Evolutionary conservation across 2,329 filamentous ascomycete genomes (phyloP).

Genomic region (Colletotrichum musae): DNA sequence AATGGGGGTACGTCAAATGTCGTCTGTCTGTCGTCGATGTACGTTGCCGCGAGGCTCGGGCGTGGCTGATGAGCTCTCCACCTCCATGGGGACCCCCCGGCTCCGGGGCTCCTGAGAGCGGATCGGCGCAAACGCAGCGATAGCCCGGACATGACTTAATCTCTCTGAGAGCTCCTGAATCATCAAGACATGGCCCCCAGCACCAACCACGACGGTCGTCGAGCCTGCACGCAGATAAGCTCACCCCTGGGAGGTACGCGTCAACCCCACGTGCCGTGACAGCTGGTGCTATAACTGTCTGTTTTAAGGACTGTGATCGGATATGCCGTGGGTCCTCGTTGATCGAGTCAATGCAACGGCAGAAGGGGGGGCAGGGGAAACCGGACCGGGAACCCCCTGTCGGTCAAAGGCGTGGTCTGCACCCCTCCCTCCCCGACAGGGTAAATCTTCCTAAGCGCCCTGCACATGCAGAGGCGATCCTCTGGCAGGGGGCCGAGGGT

Average conservation of each 20-base stretch:
- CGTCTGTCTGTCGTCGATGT: constrained; percentile 15
- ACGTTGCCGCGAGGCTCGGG: constrained; percentile 11
- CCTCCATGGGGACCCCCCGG: constrained; percentile 16
- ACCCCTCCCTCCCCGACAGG: not conserved
- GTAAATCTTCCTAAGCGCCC: constrained; percentile 8
- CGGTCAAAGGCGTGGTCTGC: constrained; percentile 7
- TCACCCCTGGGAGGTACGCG: constrained; percentile 24
- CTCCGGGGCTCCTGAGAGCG: constrained; percentile 6
- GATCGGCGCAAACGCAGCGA: constrained; percentile 29
- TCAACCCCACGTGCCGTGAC: constrained; percentile 36
- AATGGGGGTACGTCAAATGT: constrained; percentile 20
- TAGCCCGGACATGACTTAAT: constrained; percentile 24
- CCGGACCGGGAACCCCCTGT: constrained; percentile 17
- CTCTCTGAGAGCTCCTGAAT: constrained; percentile 36
- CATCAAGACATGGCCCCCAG: constrained; percentile 8
- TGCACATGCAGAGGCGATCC: constrained; percentile 32
- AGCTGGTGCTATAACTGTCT: constrained; percentile 24
- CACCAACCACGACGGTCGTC: not conserved
- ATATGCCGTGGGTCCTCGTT: constrained; percentile 14
- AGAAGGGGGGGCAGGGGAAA: not conserved
- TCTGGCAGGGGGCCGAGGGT: constrained; percentile 1
- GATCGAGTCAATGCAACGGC: constrained; percentile 27
- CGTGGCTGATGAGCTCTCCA: constrained; percentile 28
- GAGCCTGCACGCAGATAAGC: constrained; percentile 7
- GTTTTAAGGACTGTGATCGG: constrained; percentile 26